Base-by-base conservation (phyloP, 164 flowering plant genomes). In the Vitis rupestris region DNA sequence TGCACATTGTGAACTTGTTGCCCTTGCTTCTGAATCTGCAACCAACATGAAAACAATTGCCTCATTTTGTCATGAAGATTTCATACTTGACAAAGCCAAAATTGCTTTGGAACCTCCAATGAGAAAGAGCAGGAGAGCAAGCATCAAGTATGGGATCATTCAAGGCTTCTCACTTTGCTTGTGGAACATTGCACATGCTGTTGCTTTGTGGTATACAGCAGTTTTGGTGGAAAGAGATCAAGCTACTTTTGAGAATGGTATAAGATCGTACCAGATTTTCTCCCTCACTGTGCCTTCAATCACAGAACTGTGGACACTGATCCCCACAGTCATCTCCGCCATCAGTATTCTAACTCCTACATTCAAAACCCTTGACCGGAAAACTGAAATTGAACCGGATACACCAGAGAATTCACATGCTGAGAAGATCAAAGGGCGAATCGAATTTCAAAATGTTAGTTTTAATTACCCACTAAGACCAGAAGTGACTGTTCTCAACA, bases 231-330 rank as follows among this genome's bases (percentile, higher is more conserved):
- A 83, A 0, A 81, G 63, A 63, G 67, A 71, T 0, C 90, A 84
- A 79, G 81, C 93, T 8, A 69, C 72, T 16, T 88, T 88, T 59
- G 72, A 80, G 67, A 37, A 90, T 61, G 86, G 90, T 30, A 85
- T 90, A 69, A 83, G 92, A 72, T 74, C 91, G 10, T 90, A 90
- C 79, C 90, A 90, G 69, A 87, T 88, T 61, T 88, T 88, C 76
- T 85, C 91, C 27, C 88, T 90, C 71, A 90, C 95, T 29, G 90
- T 88, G 19, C 92, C 95, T 70, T 88, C 91, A 23, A 87, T 90
- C 66, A 87, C 92, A 17, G 92, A 90, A 76, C 78, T 88, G 54
- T 88, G 88, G 89, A 90, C 86, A 58, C 67, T 90, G 50, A 82
- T 90, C 64, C 95, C 91, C 14, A 82, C 88, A 10, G 88, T 90